phyloP scores from a whole-genome alignment of 768 basidiomycete genomes.

The Hygrocybe coccinea region DNA sequence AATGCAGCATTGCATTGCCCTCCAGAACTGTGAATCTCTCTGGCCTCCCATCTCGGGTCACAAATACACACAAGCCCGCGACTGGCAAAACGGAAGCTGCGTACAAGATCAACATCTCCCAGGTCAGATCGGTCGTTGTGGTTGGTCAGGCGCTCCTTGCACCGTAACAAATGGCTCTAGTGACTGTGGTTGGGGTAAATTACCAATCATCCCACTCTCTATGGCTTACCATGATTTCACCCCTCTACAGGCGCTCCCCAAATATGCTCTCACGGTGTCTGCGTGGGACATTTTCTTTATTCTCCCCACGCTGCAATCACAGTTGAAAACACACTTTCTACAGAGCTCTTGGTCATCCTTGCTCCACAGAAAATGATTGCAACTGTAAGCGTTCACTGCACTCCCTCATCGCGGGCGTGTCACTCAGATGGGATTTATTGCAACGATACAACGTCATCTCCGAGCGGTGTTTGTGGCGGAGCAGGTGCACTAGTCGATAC shows the following conservation, averaged over 20 bases:
- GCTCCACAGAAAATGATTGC: neutral
- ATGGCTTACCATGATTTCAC: neutral
- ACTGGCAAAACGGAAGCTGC: neutral
- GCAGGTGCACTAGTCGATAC: neutral
- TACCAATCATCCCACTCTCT: no score
- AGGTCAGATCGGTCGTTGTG: neutral
- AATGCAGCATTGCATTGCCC: neutral
- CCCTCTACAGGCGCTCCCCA: neutral
- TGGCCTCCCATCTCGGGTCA: neutral
- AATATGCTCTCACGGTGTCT: neutral
- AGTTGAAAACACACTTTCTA: neutral
- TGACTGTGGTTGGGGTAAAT: neutral
- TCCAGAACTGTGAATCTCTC: slow-evolving; percentile 1
- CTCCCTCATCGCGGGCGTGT: neutral
- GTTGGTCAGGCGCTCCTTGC: neutral
- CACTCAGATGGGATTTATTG: neutral
- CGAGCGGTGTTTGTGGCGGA: neutral
- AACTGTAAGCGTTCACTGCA: neutral
- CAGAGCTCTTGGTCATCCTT: neutral
- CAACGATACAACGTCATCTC: neutral
- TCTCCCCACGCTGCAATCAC: neutral
- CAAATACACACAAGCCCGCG: neutral
- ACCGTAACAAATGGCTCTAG: neutral
- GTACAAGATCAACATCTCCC: neutral
- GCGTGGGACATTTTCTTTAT: neutral